phyloP scores from a whole-genome alignment of 2,329 filamentous ascomycete species.

The Fusarium piperis region DNA sequence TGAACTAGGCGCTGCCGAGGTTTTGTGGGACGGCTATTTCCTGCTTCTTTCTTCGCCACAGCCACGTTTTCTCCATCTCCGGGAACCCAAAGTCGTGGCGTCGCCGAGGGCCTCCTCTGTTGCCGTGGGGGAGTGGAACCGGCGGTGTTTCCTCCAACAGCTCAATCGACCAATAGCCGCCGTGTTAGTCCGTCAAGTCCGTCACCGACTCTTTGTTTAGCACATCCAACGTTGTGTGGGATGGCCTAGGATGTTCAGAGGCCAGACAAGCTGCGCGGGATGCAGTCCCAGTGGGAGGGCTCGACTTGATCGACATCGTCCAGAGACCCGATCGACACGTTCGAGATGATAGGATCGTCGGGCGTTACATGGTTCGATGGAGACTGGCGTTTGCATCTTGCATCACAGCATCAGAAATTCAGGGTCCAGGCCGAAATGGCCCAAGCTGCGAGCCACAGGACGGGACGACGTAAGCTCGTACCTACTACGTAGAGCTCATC shows the following conservation, averaged over 20 bases:
- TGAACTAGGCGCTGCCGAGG: constrained; percentile 27
- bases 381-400: constrained; percentile 13
- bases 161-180: background rate
- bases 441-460: constrained; percentile 26
- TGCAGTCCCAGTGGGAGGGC: constrained; percentile 1
- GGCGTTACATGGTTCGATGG: constrained; percentile 10
- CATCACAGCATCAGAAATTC: constrained; percentile 22
- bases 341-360: constrained; percentile 22
- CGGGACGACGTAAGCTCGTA: constrained; percentile 11
- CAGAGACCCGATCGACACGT: constrained; percentile 10
- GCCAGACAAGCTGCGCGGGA: background rate
- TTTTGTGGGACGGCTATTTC: constrained; percentile 1
- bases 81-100: constrained; percentile 24
- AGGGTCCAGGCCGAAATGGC: constrained; percentile 30
- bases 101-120: constrained; percentile 16
- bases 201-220: constrained; percentile 25
- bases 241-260: background rate
- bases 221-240: background rate
- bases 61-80: constrained; percentile 37
- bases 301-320: constrained; percentile 1
- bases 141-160: constrained; percentile 8
- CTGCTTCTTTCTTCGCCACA: constrained; percentile 26
- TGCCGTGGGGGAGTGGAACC: constrained; percentile 11
- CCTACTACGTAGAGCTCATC: background rate
- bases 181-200: background rate